These are phyloP conservation scores for Bipolaris zeicola DNA, from an alignment of 2,329 filamentous ascomycete species.

Conservation along the genomic window DNA sequence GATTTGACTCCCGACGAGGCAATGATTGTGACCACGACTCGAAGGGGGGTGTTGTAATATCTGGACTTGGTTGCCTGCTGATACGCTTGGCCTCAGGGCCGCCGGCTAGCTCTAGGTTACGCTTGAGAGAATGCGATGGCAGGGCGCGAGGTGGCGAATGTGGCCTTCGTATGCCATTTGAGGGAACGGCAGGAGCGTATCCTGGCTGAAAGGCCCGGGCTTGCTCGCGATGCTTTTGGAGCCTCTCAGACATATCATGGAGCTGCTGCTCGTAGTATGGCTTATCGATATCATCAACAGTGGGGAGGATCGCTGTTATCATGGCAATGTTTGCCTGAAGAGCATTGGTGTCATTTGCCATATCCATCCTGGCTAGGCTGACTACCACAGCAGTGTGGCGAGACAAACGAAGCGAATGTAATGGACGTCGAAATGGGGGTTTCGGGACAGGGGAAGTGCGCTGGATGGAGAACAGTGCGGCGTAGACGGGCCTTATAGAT, in stretches of 20 bases:
- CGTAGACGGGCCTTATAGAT: slow-evolving; percentile 5
- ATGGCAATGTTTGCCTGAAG: slow-evolving; percentile 8
- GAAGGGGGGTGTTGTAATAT: slow-evolving; percentile 29
- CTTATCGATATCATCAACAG: background rate
- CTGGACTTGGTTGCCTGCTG: slow-evolving; percentile 30
- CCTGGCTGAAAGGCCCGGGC: background rate
- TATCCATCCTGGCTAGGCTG: slow-evolving; percentile 1
- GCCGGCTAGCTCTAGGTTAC: slow-evolving; percentile 26
- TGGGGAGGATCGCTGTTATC: slow-evolving; percentile 6
- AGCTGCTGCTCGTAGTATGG: slow-evolving; percentile 10
- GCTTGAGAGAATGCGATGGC: slow-evolving; percentile 29
- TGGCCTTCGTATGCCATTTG: background rate
- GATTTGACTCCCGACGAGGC: slow-evolving; percentile 7
- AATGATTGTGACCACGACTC: slow-evolving; percentile 9
- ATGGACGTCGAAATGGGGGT: background rate
- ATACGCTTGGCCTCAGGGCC: slow-evolving; percentile 33
- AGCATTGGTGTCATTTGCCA: background rate
- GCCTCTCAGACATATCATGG: background rate
- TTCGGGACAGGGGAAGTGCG: background rate
- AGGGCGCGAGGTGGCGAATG: slow-evolving; percentile 5
- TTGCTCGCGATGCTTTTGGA: background rate
- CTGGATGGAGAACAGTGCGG: background rate
- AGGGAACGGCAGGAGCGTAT: background rate
- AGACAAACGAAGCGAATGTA: background rate
- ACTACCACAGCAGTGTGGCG: background rate